Percentiles rank a stretch among this genome's conserved stretches.
Evolutionary conservation across 305 asterid genomes (phyloP).

Genomic region (Striga hermonthica): DNA sequence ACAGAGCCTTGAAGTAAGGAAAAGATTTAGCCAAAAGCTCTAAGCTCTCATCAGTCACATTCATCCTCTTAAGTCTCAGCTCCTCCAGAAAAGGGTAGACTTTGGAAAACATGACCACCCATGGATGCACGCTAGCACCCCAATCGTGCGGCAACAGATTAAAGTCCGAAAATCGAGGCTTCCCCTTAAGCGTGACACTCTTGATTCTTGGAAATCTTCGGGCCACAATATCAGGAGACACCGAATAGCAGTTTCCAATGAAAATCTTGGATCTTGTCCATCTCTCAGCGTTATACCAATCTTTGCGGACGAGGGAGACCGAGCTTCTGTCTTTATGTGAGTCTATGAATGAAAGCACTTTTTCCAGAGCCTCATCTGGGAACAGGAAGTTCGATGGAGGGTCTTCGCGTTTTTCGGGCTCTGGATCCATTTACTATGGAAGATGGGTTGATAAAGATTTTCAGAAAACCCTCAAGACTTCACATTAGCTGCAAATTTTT

Average conservation of each 20-base stretch:
- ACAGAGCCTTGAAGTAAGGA: constrained; percentile 60
- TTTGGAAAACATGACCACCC: constrained; percentile 66
- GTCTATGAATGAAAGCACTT: constrained; percentile 61
- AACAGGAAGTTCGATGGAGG: constrained; percentile 45
- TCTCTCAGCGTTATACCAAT: constrained; percentile 86
- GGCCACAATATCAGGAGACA: constrained; percentile 75
- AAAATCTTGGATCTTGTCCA: constrained; percentile 81
- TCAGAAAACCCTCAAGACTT: constrained; percentile 25
- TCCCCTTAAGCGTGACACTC: constrained; percentile 77
- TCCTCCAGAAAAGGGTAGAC: constrained; percentile 83
- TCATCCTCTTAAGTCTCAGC: constrained; percentile 80
- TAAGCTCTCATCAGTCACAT: constrained; percentile 69
- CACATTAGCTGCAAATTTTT: constrained; percentile 29
- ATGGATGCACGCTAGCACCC: constrained; percentile 77
- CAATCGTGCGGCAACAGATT: constrained; percentile 72
- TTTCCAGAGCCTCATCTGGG: constrained; percentile 82
- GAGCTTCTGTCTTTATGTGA: constrained; percentile 68
- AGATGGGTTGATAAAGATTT: constrained; percentile 30
- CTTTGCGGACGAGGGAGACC: constrained; percentile 74
- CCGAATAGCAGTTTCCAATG: constrained; percentile 87
- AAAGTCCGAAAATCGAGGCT: constrained; percentile 87
- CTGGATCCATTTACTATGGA: constrained; percentile 44
- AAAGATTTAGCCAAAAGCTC: constrained; percentile 71
- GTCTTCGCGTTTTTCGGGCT: constrained; percentile 40
- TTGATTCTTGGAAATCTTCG: constrained; percentile 68